Conservation (phyloP, 2,329 filamentous ascomycete genomes). For the Calonectria hawksworthii region DNA sequence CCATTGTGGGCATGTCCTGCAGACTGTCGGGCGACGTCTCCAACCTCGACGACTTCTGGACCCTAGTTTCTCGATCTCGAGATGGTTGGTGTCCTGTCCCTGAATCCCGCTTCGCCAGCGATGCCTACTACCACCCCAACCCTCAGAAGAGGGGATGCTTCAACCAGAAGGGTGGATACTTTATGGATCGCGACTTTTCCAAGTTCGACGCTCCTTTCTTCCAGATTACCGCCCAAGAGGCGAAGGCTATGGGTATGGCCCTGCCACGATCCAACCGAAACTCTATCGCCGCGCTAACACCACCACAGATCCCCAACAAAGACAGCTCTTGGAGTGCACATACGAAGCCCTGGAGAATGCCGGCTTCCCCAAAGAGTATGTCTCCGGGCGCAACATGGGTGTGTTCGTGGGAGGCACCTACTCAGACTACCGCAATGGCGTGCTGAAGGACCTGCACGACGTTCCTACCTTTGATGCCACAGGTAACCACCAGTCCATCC, state of each 20-base stretch:
- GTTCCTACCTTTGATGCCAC: constrained; percentile 67
- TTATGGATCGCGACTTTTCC: constrained; percentile 61
- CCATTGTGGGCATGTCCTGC: constrained; percentile 63
- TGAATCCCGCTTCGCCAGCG: constrained; percentile 62
- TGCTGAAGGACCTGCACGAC: constrained; percentile 60
- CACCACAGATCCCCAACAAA: constrained; percentile 63
- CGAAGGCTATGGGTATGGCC: constrained; percentile 59
- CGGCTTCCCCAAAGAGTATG: constrained; percentile 61
- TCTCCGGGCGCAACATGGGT: constrained; percentile 63
- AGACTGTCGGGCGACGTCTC: constrained; percentile 60
- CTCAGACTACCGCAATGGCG: constrained; percentile 63
- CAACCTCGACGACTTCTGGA: constrained; percentile 60
- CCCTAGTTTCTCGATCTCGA: constrained; percentile 56
- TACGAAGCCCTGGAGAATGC: constrained; percentile 69
- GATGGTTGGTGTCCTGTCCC: constrained; percentile 59
- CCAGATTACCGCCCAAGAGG: constrained; percentile 64
- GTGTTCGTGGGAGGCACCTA: constrained; percentile 64
- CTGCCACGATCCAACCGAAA: neutral
- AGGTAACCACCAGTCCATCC: constrained; percentile 64
- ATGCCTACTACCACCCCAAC: constrained; percentile 58
- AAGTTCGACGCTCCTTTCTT: constrained; percentile 68
- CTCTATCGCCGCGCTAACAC: neutral
- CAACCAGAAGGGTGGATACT: constrained; percentile 55
- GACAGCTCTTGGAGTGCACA: constrained; percentile 65
- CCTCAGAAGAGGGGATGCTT: constrained; percentile 57